These are phyloP conservation scores for Aureobasidium uvarum DNA, from an alignment of 2,329 filamentous ascomycete species.

Conservation along the genomic window DNA sequence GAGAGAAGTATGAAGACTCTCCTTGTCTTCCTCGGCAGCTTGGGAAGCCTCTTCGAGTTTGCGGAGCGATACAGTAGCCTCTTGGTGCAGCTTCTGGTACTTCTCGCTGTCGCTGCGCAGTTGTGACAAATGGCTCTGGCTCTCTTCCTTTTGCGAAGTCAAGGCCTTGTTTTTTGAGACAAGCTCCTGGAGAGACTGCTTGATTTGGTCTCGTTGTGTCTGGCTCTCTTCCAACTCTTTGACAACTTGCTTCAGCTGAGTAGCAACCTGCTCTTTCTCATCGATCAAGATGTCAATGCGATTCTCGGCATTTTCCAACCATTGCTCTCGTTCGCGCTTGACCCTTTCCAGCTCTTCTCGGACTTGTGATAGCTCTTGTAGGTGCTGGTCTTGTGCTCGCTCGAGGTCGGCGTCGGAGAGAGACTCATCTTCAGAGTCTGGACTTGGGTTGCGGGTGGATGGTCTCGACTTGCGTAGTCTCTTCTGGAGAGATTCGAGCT, in stretches of 20 bases:
- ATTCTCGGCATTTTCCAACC: slow-evolving; percentile 38
- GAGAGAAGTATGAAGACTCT: slow-evolving; percentile 6
- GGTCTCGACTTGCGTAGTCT: slow-evolving; percentile 22
- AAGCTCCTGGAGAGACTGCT: slow-evolving; percentile 22
- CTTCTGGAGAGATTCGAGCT: slow-evolving; percentile 29
- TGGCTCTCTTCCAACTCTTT: slow-evolving; percentile 28
- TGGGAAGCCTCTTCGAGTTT: slow-evolving; percentile 5
- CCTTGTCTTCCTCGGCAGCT: slow-evolving; percentile 12
- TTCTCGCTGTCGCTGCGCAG: slow-evolving; percentile 11
- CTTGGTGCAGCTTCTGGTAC: slow-evolving; percentile 17
- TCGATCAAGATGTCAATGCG: slow-evolving; percentile 37
- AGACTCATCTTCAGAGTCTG: slow-evolving; percentile 25
- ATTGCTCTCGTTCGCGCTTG: slow-evolving; percentile 36
- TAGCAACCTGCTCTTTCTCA: slow-evolving; percentile 36
- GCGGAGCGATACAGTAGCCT: slow-evolving; percentile 9
- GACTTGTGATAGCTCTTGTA: slow-evolving; percentile 26
- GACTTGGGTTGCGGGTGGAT: slow-evolving; percentile 5
- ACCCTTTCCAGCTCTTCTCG: slow-evolving; percentile 30
- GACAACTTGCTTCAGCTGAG: slow-evolving; percentile 28
- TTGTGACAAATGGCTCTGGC: not conserved
- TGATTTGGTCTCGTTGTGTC: slow-evolving; percentile 30
- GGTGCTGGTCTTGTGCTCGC: slow-evolving; percentile 21
- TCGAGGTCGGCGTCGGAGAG: slow-evolving; percentile 24
- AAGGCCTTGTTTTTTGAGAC: slow-evolving; percentile 18
- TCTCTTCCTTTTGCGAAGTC: slow-evolving; percentile 15